These are phyloP conservation scores for Lagerstroemia speciosa DNA, from an alignment of 345 rosid species.

Conservation along the genomic window DNA sequence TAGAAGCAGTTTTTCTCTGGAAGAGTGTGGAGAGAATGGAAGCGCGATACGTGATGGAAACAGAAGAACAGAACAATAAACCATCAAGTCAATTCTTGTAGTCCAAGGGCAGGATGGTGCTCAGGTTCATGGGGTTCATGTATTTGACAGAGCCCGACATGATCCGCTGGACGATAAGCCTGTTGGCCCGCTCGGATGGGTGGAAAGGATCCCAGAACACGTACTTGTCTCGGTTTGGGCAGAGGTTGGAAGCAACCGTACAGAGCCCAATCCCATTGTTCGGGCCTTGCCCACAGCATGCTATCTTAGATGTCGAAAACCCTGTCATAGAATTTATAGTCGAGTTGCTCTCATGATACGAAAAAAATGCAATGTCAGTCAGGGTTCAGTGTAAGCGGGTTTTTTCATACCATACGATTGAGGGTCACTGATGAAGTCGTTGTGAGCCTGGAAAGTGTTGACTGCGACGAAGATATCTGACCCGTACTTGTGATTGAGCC, in stretches of 20 bases:
- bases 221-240: slow-evolving; percentile 59
- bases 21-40: neutral
- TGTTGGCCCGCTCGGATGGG: slow-evolving; percentile 63
- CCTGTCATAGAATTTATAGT: slow-evolving; percentile 25
- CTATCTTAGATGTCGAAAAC: slow-evolving; percentile 59
- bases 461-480: slow-evolving; percentile 47
- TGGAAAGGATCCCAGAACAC: slow-evolving; percentile 87
- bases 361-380: too few species aligned
- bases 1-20: neutral
- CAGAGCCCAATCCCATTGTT: slow-evolving; percentile 72
- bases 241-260: slow-evolving; percentile 51
- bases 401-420: slow-evolving; percentile 35
- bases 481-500: slow-evolving; percentile 34
- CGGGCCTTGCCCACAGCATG: slow-evolving; percentile 85
- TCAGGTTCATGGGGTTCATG: slow-evolving; percentile 80
- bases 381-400: neutral
- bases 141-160: slow-evolving; percentile 39
- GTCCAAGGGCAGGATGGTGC: slow-evolving; percentile 54
- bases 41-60: too few species aligned
- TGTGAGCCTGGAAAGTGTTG: slow-evolving; percentile 34
- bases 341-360: neutral
- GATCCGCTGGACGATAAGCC: slow-evolving; percentile 41
- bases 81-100: slow-evolving; percentile 9
- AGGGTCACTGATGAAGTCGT: slow-evolving; percentile 50
- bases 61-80: neutral